Base-by-base conservation (phyloP, 202 grass and related monocot species). In the Brachypodium distachyon region DNA sequence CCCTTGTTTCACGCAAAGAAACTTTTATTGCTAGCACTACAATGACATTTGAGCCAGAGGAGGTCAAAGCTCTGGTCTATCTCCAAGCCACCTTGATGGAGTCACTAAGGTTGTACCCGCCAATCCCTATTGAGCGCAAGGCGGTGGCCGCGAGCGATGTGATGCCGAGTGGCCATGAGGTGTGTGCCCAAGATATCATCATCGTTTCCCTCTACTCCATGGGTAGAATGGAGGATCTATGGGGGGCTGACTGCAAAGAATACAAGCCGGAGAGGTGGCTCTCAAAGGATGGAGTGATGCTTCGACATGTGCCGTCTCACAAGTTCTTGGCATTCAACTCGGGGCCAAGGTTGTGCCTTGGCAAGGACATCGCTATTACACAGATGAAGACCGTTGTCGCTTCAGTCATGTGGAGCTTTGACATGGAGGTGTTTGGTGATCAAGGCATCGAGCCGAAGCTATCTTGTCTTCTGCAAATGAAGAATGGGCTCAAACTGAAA, bases 241-340 rank as follows among this genome's bases (percentile, higher is more conserved):
- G 84, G 88, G 80, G 80, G 1, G 55, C 83, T 17, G 80, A 87
- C 16, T 91, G 77, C 61, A 7, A 8, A 0, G 72, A 85, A 67
- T 87, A 72, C 56, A 56, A 13, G 29, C 79, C 79, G 0, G 79
- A 87, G 72, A 83, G 85, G 64, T 87, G 79, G 85, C 59, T 91
- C 7, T 73, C 72, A 1, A 58, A 82, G 9, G 76, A 78, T 9
- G 85, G 85, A 7, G 21, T 58, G 0, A 66, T 40, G 41, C 22
- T 84, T n/a, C 57, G 32, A 27, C 36, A 83, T 2, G 73, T 85
- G 31, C 81, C 85, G 9, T 81, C 89, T 10, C 43, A 91, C 37
- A 88, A 82, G 58, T 91, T 91, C 36, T 12, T 87, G 50, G 40
- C 89, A 2, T 91, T 91, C 26, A 91, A 91, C 39, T 63, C 84